These are phyloP conservation scores for Blastocystis sp. DNA, from an alignment of 352 stramenopile species.

Conservation along the genomic window DNA sequence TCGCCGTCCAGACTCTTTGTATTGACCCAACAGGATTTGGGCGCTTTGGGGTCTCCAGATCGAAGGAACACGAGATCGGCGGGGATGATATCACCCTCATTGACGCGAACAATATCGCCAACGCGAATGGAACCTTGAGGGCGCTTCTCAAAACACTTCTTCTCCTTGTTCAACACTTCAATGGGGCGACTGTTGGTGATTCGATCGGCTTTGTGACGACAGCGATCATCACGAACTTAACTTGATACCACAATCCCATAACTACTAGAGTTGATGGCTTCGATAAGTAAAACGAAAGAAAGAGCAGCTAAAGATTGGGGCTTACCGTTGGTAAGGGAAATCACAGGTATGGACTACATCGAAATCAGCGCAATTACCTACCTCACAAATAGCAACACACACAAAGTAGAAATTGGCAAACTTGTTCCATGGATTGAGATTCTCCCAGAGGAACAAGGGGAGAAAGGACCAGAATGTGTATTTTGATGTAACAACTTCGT, in stretches of 20 bases:
- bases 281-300: slow-evolving; percentile 76
- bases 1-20: slow-evolving; percentile 83
- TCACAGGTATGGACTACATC: slow-evolving; percentile 70
- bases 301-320: slow-evolving; percentile 74
- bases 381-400: slow-evolving; percentile 30
- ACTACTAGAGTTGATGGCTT: slow-evolving; percentile 67
- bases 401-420: slow-evolving; percentile 46
- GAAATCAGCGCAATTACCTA: background rate
- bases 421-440: slow-evolving; percentile 33
- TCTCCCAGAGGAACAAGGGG: slow-evolving; percentile 71
- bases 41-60: slow-evolving; percentile 67
- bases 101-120: slow-evolving; percentile 74
- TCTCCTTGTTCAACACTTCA: slow-evolving; percentile 64
- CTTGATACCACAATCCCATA: slow-evolving; percentile 68
- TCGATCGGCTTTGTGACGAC: slow-evolving; percentile 71
- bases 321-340: slow-evolving; percentile 76
- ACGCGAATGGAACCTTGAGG: slow-evolving; percentile 74
- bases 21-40: slow-evolving; percentile 74
- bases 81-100: slow-evolving; percentile 75
- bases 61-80: slow-evolving; percentile 80
- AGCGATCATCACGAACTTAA: slow-evolving; percentile 59
- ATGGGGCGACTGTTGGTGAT: background rate
- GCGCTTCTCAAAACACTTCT: slow-evolving; percentile 67
- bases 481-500: slow-evolving; percentile 72
- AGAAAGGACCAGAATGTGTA: slow-evolving; percentile 76